Conservation (phyloP, 1,139 yeast genomes). For the Saccharomyces hybrid region DNA sequence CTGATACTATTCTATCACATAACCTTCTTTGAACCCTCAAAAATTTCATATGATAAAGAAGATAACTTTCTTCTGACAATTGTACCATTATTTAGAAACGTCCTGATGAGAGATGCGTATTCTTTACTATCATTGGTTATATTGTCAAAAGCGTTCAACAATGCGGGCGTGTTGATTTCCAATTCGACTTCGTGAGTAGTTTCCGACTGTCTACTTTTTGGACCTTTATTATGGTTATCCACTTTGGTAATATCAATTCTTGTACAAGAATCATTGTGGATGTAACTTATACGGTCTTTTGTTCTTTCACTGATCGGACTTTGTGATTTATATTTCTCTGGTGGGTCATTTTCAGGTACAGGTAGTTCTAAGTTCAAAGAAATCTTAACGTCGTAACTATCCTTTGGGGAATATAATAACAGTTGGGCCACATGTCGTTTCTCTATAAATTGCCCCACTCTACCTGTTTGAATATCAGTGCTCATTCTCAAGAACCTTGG, state of each 20-base stretch:
- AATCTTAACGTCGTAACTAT: conserved; percentile 67
- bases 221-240: conserved; percentile 41
- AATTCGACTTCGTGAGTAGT: conserved; percentile 53
- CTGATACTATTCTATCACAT: not conserved
- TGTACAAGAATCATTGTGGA: conserved; percentile 62
- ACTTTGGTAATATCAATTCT: conserved; percentile 66
- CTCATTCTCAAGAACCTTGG: conserved; percentile 60
- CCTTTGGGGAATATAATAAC: conserved; percentile 66
- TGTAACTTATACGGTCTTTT: conserved; percentile 56
- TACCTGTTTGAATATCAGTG: conserved; percentile 57
- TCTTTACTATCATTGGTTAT: conserved; percentile 48
- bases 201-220: conserved; percentile 37
- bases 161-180: conserved; percentile 61
- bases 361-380: conserved; percentile 75
- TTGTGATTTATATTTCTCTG: conserved; percentile 42
- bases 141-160: conserved; percentile 54
- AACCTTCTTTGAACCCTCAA: conserved; percentile 31
- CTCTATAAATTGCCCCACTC: conserved; percentile 59
- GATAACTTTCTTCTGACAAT: conserved; percentile 39
- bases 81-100: conserved; percentile 65
- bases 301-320: conserved; percentile 50
- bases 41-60: conserved; percentile 30
- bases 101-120: conserved; percentile 64
- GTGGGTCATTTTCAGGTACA: conserved; percentile 44
- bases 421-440: conserved; percentile 68